phyloP scores from a whole-genome alignment of 169 alveolate species.

The Eimeria maxima region DNA sequence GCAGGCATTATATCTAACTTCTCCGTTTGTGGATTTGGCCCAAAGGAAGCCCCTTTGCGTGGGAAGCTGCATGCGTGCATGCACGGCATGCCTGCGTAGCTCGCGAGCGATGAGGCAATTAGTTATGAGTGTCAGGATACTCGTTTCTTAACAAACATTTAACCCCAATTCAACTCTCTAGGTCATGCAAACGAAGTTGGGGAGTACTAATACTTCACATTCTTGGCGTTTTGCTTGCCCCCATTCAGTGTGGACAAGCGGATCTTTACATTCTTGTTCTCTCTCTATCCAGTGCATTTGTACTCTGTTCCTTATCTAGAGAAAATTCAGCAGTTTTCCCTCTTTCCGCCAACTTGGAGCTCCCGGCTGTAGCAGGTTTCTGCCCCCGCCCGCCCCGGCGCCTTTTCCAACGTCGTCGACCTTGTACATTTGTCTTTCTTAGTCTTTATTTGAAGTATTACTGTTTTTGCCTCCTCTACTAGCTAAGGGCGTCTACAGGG shows the following conservation, averaged over 20 bases:
- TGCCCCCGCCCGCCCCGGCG: background rate
- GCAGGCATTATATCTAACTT: background rate
- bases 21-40: background rate
- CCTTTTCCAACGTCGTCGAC: background rate
- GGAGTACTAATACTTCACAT: background rate
- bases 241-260: background rate
- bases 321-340: background rate
- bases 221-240: background rate
- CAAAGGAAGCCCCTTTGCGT: background rate
- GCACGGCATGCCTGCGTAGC: conserved; percentile 1
- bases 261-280: background rate
- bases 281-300: background rate
- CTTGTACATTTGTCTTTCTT: background rate
- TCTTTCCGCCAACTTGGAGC: background rate
- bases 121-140: background rate
- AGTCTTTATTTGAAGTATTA: background rate
- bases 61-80: conserved; percentile 50
- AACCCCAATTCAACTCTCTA: background rate
- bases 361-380: background rate
- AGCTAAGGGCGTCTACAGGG: too few relatives aligned
- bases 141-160: background rate
- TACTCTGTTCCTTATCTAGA: background rate
- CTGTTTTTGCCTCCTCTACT: background rate
- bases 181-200: background rate
- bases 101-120: conserved; percentile 31